Evolutionary conservation across 768 basidiomycete species (phyloP), one percentile per base, ranked within the genome.

Genomic region (Rhizopogon vulgaris): DNA sequence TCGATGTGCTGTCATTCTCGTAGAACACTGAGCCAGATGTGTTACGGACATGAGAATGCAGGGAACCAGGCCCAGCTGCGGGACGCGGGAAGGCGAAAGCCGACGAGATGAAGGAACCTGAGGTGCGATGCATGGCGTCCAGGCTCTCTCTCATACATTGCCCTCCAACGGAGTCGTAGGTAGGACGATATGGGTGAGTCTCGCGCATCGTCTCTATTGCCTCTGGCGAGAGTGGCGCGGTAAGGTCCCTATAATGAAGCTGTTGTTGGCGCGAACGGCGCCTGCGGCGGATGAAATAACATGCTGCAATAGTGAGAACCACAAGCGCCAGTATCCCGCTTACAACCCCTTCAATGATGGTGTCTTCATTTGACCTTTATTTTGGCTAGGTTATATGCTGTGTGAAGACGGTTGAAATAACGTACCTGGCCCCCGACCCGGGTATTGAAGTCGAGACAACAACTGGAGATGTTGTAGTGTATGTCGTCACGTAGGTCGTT

Each of bases 301-400:
- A 54, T 22, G 38, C 27, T 22, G 40, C 41, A 38, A 52, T 6
- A 15, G 24, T 1, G 4, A 54, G 14, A 27, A 54, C 32, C 11
- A 54, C 9, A 18, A 54, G 32, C 10, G 42, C 40, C 14, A 43
- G 12, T 7, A 52, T 27, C 12, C 41, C 53, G 14, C 53, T 49
- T 3, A 54, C 51, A 36, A 51, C 8, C 5, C 53, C 53, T 18
- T 42, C 53, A 43, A 54, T 51, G 30, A 54, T 28, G 10, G 37
- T 17, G 12, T 14, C 47, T 48, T 52, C 15, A 25, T 40, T 39
- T 34, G 49, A 41, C 28, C 30, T 51, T 39, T 10, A 52, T 22
- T 4, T 10, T 18, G 2, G 28, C 10, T 18, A 5, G 12, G 37
- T 39, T 22, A 32, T n/a, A 32, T 49, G 27, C 14, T 25, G 38